Conservation (phyloP, 176 grass and related monocot species). For the Oryza brachyantha region DNA sequence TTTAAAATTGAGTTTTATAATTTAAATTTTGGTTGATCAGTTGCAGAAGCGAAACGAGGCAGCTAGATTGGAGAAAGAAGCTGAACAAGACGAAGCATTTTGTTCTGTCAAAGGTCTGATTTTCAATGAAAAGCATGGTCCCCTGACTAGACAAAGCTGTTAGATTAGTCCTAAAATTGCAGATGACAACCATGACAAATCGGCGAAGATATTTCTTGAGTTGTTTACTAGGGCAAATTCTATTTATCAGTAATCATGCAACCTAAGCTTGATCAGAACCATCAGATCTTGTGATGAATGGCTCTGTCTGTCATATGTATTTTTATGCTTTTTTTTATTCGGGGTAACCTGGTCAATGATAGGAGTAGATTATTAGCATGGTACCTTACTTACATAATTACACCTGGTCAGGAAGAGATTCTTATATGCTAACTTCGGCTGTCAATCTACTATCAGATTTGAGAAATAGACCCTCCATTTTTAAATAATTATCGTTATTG, state of each 20-base stretch:
- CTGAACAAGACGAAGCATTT: neutral
- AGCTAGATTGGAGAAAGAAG: neutral
- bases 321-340: neutral
- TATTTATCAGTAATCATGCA: neutral
- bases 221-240: neutral
- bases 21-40: too few relatives aligned
- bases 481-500: too few relatives aligned
- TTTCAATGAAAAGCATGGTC: neutral
- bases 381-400: neutral
- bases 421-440: too few relatives aligned
- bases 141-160: neutral
- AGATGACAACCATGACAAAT: neutral
- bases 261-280: neutral
- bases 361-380: neutral
- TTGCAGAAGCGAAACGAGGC: too few relatives aligned
- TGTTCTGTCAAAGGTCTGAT: neutral
- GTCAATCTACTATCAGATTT: neutral
- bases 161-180: neutral
- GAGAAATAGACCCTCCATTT: too few relatives aligned
- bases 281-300: neutral
- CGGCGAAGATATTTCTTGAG: neutral
- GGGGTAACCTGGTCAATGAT: neutral
- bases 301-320: neutral
- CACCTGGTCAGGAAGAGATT: neutral
- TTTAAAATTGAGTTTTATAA: too few relatives aligned